Conservation (phyloP, 202 grass and related monocot genomes). For the Musa balbisiana region DNA sequence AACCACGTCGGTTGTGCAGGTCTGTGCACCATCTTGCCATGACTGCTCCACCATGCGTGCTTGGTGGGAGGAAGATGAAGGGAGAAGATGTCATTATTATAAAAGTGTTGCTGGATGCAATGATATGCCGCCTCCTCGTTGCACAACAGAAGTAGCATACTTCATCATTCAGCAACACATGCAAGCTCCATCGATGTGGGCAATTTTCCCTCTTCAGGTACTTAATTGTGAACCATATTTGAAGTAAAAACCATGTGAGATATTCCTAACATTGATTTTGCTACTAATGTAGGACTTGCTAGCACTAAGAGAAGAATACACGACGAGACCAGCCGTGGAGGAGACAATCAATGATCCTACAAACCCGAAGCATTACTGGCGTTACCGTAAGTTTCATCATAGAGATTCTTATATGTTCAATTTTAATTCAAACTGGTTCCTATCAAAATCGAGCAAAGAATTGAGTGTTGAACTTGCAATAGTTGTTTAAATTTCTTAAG, state of each 20-base stretch:
- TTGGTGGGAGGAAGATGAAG: conserved; percentile 98
- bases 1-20: conserved; percentile 38
- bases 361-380: conserved; percentile 95
- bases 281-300: conserved; percentile 68
- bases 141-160: conserved; percentile 68
- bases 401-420: background rate
- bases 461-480: background rate
- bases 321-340: conserved; percentile 64
- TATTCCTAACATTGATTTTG: conserved; percentile 11
- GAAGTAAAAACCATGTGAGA: background rate
- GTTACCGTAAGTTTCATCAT: conserved; percentile 67
- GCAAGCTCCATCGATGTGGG: conserved; percentile 86
- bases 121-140: conserved; percentile 57
- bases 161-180: conserved; percentile 90
- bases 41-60: conserved; percentile 93
- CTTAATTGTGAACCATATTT: background rate
- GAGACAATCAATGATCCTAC: conserved; percentile 99
- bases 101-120: conserved; percentile 54
- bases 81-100: conserved; percentile 58
- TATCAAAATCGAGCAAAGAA: background rate
- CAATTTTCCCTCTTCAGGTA: conserved; percentile 99
- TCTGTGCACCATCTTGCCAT: conserved; percentile 96
- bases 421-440: conserved; percentile 1
- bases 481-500: background rate
- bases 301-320: conserved; percentile 92